These are phyloP conservation scores for Panicum hallii DNA, from an alignment of 202 grass and related monocot genomes.

Conservation along the genomic window DNA sequence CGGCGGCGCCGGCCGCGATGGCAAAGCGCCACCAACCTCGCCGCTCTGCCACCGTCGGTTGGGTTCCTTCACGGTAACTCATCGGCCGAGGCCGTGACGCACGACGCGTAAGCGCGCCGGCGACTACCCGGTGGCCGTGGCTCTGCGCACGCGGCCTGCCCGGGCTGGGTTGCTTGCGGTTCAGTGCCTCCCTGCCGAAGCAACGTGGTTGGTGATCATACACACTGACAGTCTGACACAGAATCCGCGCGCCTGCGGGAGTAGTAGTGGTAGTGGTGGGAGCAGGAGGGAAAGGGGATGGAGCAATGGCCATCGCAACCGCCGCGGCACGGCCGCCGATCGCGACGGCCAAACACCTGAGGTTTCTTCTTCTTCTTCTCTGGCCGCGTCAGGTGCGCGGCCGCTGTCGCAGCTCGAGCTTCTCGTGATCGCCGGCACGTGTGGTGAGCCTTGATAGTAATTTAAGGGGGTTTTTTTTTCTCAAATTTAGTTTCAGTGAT, in stretches of 20 bases:
- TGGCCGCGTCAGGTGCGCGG: not conserved
- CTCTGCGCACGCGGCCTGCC: not conserved
- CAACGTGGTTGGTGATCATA: constrained; percentile 57
- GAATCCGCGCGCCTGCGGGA: not conserved
- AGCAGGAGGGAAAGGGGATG: constrained; percentile 31
- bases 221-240: not conserved
- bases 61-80: constrained; percentile 44
- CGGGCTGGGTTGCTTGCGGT: constrained; percentile 32
- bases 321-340: not conserved
- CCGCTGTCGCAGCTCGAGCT: not conserved
- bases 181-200: constrained; percentile 47
- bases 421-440: constrained; percentile 26
- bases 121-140: not conserved
- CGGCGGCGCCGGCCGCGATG: constrained; percentile 49
- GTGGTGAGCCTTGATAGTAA: not conserved
- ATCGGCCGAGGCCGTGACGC: not conserved
- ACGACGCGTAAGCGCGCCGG: constrained; percentile 6
- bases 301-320: constrained; percentile 18
- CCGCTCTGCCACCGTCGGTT: constrained; percentile 9
- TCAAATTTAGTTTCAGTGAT: not conserved
- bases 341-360: constrained; percentile 35
- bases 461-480: not conserved
- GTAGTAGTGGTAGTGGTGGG: constrained; percentile 41
- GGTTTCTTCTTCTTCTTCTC: not conserved
- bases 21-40: constrained; percentile 54